Evolutionary conservation across 805 yeast genomes (phyloP).

Genomic region (Myxozyma mucilagina): DNA sequence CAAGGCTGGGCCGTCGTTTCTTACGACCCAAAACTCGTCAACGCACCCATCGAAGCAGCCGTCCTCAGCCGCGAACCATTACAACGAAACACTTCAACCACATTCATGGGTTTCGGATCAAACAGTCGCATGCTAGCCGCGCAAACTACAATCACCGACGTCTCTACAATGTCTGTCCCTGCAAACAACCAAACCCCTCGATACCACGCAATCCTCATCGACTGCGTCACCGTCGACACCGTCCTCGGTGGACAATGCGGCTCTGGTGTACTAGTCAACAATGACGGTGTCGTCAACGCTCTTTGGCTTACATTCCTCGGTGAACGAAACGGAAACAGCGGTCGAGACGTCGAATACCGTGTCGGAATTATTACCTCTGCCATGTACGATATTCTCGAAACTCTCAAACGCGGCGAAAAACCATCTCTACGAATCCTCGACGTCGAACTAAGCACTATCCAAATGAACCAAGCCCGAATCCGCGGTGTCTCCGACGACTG

Average conservation of each 20-base stretch:
- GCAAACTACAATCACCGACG: slow-evolving; percentile 73
- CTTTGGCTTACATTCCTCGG: slow-evolving; percentile 85
- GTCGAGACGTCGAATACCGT: slow-evolving; percentile 61
- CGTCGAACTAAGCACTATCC: slow-evolving; percentile 69
- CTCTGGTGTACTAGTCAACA: slow-evolving; percentile 75
- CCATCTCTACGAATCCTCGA: slow-evolving; percentile 70
- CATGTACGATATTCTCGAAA: slow-evolving; percentile 56
- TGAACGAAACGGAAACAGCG: slow-evolving; percentile 56
- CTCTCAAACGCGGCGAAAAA: slow-evolving; percentile 49
- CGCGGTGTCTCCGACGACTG: slow-evolving; percentile 86
- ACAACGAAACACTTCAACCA: slow-evolving; percentile 70
- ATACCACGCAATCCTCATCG: slow-evolving; percentile 81
- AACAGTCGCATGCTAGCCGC: slow-evolving; percentile 69
- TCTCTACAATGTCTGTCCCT: slow-evolving; percentile 72
- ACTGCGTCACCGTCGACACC: slow-evolving; percentile 73
- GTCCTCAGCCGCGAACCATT: slow-evolving; percentile 56
- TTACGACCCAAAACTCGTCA: slow-evolving; percentile 73
- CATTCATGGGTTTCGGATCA: slow-evolving; percentile 79
- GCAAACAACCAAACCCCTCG: slow-evolving; percentile 68
- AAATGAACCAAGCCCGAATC: slow-evolving; percentile 73
- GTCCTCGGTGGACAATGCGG: slow-evolving; percentile 69
- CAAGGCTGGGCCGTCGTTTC: slow-evolving; percentile 81
- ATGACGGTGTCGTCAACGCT: slow-evolving; percentile 77
- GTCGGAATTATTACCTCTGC: slow-evolving; percentile 79
- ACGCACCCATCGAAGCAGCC: slow-evolving; percentile 72